These are phyloP conservation scores for Chlamydomonas urium DNA, from an alignment of 139 green algal genomes.

Conservation along the genomic window DNA sequence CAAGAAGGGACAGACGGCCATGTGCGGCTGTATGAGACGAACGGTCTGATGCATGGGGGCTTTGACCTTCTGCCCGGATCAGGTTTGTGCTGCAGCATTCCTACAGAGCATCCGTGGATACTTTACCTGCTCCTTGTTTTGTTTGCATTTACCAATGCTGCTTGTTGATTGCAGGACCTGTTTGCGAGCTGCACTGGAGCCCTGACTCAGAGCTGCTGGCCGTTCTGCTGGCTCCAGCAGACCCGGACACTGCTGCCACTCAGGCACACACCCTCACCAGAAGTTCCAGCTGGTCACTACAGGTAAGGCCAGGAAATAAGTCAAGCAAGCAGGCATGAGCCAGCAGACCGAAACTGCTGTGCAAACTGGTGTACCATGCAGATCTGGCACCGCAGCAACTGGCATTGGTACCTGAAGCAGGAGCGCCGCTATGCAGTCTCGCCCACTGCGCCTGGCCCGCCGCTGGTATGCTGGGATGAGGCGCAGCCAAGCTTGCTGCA, in stretches of 20 bases:
- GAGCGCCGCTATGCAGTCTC: constrained; percentile 45
- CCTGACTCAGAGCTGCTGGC: constrained; percentile 79
- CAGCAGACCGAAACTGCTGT: neutral
- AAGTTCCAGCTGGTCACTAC: no score
- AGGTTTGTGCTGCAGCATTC: constrained; percentile 2
- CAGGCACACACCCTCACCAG: neutral
- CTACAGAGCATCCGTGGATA: neutral
- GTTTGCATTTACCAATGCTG: no score
- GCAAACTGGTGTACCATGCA: no score
- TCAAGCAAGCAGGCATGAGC: neutral
- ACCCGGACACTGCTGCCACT: neutral
- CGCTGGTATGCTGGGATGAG: constrained; percentile 53
- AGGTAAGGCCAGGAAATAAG: no score
- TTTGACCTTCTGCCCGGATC: constrained; percentile 59
- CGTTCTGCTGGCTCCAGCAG: constrained; percentile 34
- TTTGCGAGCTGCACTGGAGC: constrained; percentile 66
- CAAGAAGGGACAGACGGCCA: neutral
- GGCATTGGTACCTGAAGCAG: constrained; percentile 93
- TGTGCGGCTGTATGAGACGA: constrained; percentile 85
- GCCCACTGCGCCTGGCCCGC: neutral
- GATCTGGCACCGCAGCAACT: constrained; percentile 91
- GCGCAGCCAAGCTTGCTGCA: constrained; percentile 36
- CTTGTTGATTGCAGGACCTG: neutral
- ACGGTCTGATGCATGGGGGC: constrained; percentile 78
- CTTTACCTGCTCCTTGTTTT: neutral